Conservation (phyloP, 768 basidiomycete species). For the Suillus variegatus region DNA sequence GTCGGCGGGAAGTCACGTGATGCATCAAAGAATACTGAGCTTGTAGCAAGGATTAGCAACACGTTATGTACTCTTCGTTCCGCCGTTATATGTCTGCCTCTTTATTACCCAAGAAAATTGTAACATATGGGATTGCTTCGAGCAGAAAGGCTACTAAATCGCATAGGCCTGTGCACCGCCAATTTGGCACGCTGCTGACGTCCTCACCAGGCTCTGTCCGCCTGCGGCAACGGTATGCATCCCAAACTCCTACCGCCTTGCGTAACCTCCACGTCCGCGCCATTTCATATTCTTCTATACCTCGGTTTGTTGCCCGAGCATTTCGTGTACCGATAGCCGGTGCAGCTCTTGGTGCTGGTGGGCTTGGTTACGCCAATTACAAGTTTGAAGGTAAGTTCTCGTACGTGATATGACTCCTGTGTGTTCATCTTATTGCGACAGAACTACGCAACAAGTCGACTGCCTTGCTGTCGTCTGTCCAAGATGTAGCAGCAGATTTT, state of each 20-base stretch:
- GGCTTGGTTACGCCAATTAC: conserved; percentile 93
- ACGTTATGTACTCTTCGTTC: conserved; percentile 44
- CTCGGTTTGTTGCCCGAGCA: conserved; percentile 84
- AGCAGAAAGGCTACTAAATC: conserved; percentile 35
- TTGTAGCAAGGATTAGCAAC: background rate
- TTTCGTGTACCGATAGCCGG: conserved; percentile 89
- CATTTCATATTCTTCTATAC: conserved; percentile 85
- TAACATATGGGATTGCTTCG: conserved; percentile 54
- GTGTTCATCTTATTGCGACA: conserved; percentile 27
- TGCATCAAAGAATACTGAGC: no score
- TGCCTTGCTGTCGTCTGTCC: conserved; percentile 64
- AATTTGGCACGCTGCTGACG: conserved; percentile 57
- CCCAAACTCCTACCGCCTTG: conserved; percentile 42
- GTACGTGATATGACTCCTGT: background rate
- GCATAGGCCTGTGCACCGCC: conserved; percentile 52
- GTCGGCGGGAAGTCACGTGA: no score
- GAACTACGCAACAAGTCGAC: conserved; percentile 72
- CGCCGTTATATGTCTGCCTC: conserved; percentile 39
- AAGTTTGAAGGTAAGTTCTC: conserved; percentile 82
- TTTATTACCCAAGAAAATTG: conserved; percentile 42
- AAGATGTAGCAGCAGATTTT: conserved; percentile 69
- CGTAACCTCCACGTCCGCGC: conserved; percentile 75
- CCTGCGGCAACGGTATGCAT: conserved; percentile 51
- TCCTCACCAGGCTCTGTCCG: conserved; percentile 37
- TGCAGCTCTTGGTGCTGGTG: conserved; percentile 87